phyloP scores from a whole-genome alignment of 805 yeast genomes.

The Saccharomycopsis schoenii region DNA sequence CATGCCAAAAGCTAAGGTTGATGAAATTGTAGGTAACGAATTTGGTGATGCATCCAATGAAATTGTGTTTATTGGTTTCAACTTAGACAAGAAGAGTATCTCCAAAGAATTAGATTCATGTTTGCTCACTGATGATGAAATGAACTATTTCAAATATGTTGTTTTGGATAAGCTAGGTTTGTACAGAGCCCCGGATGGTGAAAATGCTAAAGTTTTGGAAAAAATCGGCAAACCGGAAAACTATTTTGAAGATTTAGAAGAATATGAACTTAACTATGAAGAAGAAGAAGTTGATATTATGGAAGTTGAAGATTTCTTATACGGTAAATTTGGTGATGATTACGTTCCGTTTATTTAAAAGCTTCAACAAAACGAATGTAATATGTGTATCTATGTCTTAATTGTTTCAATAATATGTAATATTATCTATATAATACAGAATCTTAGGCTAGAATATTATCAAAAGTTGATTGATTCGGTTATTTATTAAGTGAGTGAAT shows the following conservation, averaged over 20 bases:
- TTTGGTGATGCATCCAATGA: constrained; percentile 38
- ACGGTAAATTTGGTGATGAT: constrained; percentile 8
- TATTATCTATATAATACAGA: too few species aligned
- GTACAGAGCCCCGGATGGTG: constrained; percentile 1
- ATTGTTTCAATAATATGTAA: too few species aligned
- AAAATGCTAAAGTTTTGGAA: background rate
- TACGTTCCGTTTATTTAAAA: constrained; percentile 4
- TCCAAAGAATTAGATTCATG: constrained; percentile 29
- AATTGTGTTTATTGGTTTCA: constrained; percentile 35
- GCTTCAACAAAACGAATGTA: too few species aligned
- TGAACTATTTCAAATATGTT: constrained; percentile 9
- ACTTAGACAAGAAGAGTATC: constrained; percentile 25
- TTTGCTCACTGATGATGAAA: constrained; percentile 32
- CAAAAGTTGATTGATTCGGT: too few species aligned
- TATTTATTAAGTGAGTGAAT: background rate
- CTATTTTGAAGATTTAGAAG: constrained; percentile 5
- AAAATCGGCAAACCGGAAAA: constrained; percentile 8
- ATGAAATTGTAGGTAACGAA: constrained; percentile 30
- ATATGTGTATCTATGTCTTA: too few species aligned
- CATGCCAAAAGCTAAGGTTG: constrained; percentile 24
- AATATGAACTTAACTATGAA: background rate
- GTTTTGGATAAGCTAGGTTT: constrained; percentile 5
- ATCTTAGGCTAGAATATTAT: too few species aligned
- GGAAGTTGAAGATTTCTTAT: constrained; percentile 4
- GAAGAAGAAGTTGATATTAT: constrained; percentile 3